Conservation (phyloP, 495 filamentous ascomycete genomes). For the Aspergillus sparsus region DNA sequence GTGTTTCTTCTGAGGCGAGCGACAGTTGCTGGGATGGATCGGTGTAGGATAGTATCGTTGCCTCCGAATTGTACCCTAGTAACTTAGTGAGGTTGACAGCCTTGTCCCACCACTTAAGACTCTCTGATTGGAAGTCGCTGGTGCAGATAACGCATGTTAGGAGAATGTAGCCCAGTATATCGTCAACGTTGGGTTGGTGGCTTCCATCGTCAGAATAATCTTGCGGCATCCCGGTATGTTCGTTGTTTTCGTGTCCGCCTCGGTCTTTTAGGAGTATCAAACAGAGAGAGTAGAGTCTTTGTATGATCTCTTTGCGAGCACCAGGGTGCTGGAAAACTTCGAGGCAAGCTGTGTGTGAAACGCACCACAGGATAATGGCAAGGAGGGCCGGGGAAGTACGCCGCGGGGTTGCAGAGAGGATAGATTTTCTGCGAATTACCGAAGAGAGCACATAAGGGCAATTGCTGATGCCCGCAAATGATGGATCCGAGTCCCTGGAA, state of each 20-base stretch:
- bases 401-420: conserved; percentile 35
- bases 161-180: conserved; percentile 33
- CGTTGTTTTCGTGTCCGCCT: conserved; percentile 21
- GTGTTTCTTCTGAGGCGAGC: conserved; percentile 30
- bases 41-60: not conserved
- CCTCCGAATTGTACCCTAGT: conserved; percentile 12
- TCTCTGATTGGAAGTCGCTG: conserved; percentile 36
- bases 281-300: conserved; percentile 34
- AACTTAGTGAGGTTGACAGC: conserved; percentile 20
- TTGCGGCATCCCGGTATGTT: no score
- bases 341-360: conserved; percentile 42
- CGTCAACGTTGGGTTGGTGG: conserved; percentile 20
- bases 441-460: conserved; percentile 43
- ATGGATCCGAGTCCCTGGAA: conserved; percentile 35
- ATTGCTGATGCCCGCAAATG: conserved; percentile 35
- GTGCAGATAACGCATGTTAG: conserved; percentile 33
- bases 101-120: conserved; percentile 38
- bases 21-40: conserved; percentile 3
- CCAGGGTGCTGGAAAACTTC: conserved; percentile 30
- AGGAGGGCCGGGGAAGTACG: conserved; percentile 39
- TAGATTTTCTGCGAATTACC: conserved; percentile 39
- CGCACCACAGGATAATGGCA: conserved; percentile 41
- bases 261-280: conserved; percentile 24
- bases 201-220: no score
- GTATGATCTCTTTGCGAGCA: conserved; percentile 29